A percentile compares a stretch with the other conserved stretches of the same genome.
These are phyloP conservation scores for Cutaneotrichosporon sp. DNA, from an alignment of 1,284 basidiomycete species.

Conservation along the genomic window DNA sequence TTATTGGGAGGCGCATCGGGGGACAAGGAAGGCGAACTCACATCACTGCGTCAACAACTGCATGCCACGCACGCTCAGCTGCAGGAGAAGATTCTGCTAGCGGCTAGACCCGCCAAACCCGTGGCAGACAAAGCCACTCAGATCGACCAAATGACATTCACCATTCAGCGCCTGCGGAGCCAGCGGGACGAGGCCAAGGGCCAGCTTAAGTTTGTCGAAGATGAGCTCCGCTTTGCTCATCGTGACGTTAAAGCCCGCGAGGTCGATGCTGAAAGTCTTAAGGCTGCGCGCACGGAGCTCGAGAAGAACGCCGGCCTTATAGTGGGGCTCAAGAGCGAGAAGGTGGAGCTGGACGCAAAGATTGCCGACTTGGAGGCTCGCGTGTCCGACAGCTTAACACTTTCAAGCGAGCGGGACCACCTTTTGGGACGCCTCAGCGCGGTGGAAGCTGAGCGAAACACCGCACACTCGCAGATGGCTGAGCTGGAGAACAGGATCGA, in stretches of 20 bases:
- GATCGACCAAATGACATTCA: constrained; percentile 10
- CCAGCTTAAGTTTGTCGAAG: constrained; percentile 9
- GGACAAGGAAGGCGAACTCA: neutral
- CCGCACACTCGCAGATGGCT: neutral
- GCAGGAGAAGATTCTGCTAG: constrained; percentile 1
- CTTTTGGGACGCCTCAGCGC: neutral
- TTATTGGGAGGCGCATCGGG: neutral
- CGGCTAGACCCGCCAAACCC: neutral
- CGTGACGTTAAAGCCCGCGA: neutral
- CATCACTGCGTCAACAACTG: neutral
- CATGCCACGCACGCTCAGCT: constrained; percentile 20
- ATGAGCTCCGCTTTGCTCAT: constrained; percentile 9
- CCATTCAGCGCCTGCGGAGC: constrained; percentile 12
- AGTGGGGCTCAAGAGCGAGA: neutral
- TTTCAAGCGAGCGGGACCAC: neutral
- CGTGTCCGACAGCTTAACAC: neutral
- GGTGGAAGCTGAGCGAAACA: constrained; percentile 6
- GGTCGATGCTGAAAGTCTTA: neutral
- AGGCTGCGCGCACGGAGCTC: neutral
- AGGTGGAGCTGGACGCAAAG: neutral
- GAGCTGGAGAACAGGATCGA: neutral
- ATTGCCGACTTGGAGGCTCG: neutral
- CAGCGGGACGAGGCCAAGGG: constrained; percentile 16
- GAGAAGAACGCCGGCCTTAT: neutral
- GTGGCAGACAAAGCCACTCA: neutral